phyloP scores from a whole-genome alignment of 768 basidiomycete genomes.

The Boletus edulis region DNA sequence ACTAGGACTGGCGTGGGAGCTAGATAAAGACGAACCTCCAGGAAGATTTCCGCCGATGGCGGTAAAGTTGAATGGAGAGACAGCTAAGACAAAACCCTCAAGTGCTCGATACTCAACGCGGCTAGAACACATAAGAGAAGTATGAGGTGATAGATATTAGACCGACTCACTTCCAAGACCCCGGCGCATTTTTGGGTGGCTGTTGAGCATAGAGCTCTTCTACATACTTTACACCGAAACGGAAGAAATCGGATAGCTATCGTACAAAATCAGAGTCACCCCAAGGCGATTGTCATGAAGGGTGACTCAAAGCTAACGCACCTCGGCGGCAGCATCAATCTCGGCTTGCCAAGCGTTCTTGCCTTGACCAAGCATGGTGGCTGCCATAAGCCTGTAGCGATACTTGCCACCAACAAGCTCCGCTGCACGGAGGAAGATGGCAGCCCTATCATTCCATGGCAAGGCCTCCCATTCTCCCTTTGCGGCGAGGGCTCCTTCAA shows the following conservation, averaged over 20 bases:
- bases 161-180: conserved; percentile 87
- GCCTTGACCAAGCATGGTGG: conserved; percentile 97
- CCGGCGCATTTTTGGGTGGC: conserved; percentile 79
- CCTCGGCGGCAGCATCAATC: conserved; percentile 98
- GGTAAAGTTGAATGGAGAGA: conserved; percentile 98
- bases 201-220: conserved; percentile 93
- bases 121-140: conserved; percentile 41
- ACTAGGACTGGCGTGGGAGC: not conserved
- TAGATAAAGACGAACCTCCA: conserved; percentile 43
- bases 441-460: conserved; percentile 96
- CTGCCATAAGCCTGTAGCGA: conserved; percentile 90
- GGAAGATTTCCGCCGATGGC: conserved; percentile 97
- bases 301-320: conserved; percentile 32
- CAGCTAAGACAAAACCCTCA: conserved; percentile 98
- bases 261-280: conserved; percentile 3
- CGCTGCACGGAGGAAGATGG: conserved; percentile 97
- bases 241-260: conserved; percentile 87
- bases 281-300: not conserved
- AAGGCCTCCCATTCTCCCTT: conserved; percentile 89
- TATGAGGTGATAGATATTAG: not conserved
- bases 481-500: conserved; percentile 83
- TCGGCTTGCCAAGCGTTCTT: conserved; percentile 99
- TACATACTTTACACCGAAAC: conserved; percentile 96
- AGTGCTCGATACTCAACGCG: conserved; percentile 94
- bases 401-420: conserved; percentile 96